Percentiles rank a stretch among this genome's conserved stretches.
phyloP scores from a whole-genome alignment of 2,329 filamentous ascomycete species.

The Hyphodiscus sp. region DNA sequence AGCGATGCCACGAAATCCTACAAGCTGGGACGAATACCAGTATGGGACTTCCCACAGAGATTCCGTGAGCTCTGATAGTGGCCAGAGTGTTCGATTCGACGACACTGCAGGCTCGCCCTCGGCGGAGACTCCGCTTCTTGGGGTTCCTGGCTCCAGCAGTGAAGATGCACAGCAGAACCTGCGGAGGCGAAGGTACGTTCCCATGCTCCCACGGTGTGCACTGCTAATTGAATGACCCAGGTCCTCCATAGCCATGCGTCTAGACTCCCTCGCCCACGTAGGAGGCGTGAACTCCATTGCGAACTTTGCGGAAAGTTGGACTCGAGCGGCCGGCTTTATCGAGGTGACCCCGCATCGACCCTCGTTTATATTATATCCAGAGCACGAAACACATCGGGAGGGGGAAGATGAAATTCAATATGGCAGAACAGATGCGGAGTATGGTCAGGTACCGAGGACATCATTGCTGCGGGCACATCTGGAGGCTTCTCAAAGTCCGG shows the following conservation, averaged over 20 bases:
- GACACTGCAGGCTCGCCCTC: constrained; percentile 16
- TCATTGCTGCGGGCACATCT: constrained; percentile 47
- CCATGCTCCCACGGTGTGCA: neutral
- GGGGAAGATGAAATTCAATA: constrained; percentile 21
- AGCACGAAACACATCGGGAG: constrained; percentile 37
- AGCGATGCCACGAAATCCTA: constrained; percentile 23
- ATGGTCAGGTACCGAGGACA: constrained; percentile 19
- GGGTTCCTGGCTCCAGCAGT: constrained; percentile 6
- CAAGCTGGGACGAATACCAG: constrained; percentile 29
- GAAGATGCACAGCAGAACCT: constrained; percentile 17
- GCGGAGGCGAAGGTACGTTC: constrained; percentile 25
- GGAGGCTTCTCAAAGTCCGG: constrained; percentile 32
- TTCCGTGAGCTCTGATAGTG: constrained; percentile 25
- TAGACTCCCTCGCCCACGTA: constrained; percentile 58
- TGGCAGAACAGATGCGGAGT: constrained; percentile 21
- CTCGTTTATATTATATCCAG: constrained; percentile 61
- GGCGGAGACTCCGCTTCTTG: constrained; percentile 13
- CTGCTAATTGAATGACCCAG: constrained; percentile 31
- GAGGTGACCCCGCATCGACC: constrained; percentile 78
- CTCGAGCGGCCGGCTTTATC: constrained; percentile 79
- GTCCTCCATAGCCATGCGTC: constrained; percentile 51
- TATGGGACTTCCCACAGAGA: constrained; percentile 27
- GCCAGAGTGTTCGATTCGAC: constrained; percentile 26
- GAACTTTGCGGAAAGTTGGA: constrained; percentile 89
- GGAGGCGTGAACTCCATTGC: constrained; percentile 92